Evolutionary conservation across 1,284 basidiomycete species (phyloP).

Genomic region (Peniophora sp.): DNA sequence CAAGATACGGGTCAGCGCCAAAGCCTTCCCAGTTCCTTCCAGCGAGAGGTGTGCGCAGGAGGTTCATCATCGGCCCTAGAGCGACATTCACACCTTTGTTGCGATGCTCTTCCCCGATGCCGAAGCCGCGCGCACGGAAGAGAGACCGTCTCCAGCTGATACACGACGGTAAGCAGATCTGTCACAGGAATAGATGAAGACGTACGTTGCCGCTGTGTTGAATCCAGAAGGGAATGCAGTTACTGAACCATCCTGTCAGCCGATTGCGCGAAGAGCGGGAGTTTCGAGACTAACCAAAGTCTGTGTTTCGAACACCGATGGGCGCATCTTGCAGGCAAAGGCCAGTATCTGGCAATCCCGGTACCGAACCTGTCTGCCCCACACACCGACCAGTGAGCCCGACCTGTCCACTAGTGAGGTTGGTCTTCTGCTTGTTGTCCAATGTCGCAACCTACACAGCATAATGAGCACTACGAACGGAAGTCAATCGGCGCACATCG

Average conservation of each 20-base stretch:
- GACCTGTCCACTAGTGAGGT: slow-evolving; percentile 28
- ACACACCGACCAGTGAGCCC: slow-evolving; percentile 34
- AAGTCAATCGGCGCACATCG: not conserved
- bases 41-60: slow-evolving; percentile 56
- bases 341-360: slow-evolving; percentile 38
- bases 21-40: slow-evolving; percentile 88
- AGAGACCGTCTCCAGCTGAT: slow-evolving; percentile 51
- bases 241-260: slow-evolving; percentile 7
- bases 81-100: slow-evolving; percentile 76
- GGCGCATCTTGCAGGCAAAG: slow-evolving; percentile 60
- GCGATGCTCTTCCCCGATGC: slow-evolving; percentile 72
- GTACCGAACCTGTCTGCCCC: slow-evolving; percentile 31
- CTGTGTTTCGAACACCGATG: slow-evolving; percentile 30
- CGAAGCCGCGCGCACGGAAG: slow-evolving; percentile 64
- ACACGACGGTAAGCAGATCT: not conserved
- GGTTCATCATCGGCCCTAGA: slow-evolving; percentile 62
- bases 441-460: slow-evolving; percentile 21
- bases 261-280: too few relatives aligned
- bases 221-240: slow-evolving; percentile 57
- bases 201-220: slow-evolving; percentile 46
- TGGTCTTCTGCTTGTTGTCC: slow-evolving; percentile 34
- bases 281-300: slow-evolving; percentile 27
- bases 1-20: slow-evolving; percentile 42
- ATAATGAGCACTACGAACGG: not conserved
- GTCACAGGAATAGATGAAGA: slow-evolving; percentile 1